Conservation (phyloP, 2,329 filamentous ascomycete genomes). For the Trichoderma harzianum region DNA sequence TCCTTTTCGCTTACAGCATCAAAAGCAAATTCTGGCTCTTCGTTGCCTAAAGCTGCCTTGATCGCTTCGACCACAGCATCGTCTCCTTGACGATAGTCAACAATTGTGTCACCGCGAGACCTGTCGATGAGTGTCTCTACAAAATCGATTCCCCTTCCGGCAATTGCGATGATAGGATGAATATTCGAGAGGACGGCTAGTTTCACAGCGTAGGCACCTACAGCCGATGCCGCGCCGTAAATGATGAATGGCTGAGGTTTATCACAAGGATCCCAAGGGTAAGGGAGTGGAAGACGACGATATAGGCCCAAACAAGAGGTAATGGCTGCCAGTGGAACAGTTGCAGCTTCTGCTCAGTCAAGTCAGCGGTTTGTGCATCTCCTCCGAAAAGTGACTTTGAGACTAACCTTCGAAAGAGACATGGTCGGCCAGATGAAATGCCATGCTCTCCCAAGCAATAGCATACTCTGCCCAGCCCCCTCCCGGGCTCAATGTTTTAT, state of each 20-base stretch:
- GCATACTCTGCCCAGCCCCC: conserved; percentile 60
- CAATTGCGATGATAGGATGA: conserved; percentile 56
- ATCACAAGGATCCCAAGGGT: background rate
- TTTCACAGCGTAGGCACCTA: conserved; percentile 57
- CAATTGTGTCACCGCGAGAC: conserved; percentile 21
- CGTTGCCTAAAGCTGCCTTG: background rate
- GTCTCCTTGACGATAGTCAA: conserved; percentile 23
- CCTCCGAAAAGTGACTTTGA: background rate
- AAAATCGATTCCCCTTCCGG: conserved; percentile 36
- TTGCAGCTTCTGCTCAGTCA: background rate
- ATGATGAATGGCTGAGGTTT: conserved; percentile 33
- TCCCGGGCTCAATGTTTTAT: conserved; percentile 31
- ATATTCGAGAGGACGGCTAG: conserved; percentile 49
- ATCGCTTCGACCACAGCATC: background rate
- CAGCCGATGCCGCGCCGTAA: conserved; percentile 50
- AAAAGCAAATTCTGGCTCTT: background rate
- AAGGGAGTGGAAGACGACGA: conserved; percentile 4
- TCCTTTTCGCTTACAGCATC: background rate
- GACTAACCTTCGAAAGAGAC: conserved; percentile 43
- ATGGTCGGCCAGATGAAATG: conserved; percentile 49
- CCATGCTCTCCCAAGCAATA: conserved; percentile 52
- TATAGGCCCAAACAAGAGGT: conserved; percentile 42
- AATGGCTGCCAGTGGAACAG: conserved; percentile 34
- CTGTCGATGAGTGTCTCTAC: conserved; percentile 20
- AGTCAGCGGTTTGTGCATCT: background rate